Base-by-base conservation (phyloP, 2,329 filamentous ascomycete species). In the Phoma herbarum region DNA sequence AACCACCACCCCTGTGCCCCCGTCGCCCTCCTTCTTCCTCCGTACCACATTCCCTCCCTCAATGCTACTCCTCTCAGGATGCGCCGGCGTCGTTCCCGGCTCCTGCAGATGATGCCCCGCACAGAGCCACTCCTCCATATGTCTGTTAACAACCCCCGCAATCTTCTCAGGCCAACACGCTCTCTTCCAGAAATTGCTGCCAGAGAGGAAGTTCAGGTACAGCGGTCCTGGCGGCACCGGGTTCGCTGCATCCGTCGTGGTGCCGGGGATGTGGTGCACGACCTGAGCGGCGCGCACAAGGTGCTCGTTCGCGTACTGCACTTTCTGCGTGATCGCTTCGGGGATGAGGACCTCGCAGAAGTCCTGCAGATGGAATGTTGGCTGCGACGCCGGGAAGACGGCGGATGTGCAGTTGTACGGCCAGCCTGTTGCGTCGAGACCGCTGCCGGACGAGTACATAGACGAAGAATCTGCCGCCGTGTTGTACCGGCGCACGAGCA, bases 131-230 rank as follows among this genome's bases (percentile, higher is more conserved):
- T 84, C 81, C 41, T 85, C 80, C n/a, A 84, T 85, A 2, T 89
- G 88, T 18, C 93, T 91, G 80, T 98, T 98, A 47, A 97, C 84
- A 79, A 90, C 92, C 20, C 87, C 89, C 1, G 95, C 94, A 75
- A 99, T 92, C 71, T 86, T 89, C 77, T 97, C 93, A 0, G 95
- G 95, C 95, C 95, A 99, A 77, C 93, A 97, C 54, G 86, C 88
- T 1, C 89, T 83, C 65, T 92, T 93, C 88, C 94, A 98, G 81
- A 98, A 98, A 80, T 97, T 97, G 76, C 90, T 94, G 0, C 90
- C 95, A 66, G 85, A 92, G 62, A 97, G 77, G 75, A 97, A 98
- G 77, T 98, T 99, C 77, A 98, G 81, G 70, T 90, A 96, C 66
- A 97, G 84, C 0, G 92, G 92, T 16, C 76, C 78, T 35, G 74